Evolutionary conservation across 768 basidiomycete species (phyloP).

Genomic region (Lactarius trivialis): DNA sequence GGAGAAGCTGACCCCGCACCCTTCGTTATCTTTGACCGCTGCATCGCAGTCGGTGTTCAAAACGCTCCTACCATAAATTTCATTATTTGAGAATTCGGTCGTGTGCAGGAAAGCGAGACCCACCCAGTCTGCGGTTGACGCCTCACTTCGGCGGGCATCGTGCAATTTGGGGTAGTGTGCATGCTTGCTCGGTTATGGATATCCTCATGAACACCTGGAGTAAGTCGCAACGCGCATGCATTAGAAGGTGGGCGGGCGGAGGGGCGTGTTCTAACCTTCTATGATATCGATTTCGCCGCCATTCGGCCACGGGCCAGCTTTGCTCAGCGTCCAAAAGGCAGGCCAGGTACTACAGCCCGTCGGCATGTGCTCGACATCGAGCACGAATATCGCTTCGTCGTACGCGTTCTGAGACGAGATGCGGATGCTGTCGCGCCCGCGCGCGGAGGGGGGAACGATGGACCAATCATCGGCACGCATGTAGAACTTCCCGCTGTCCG

Average conservation of each 20-base stretch:
- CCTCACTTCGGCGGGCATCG: slow-evolving; percentile 30
- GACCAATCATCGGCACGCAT: slow-evolving; percentile 49
- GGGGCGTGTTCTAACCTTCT: slow-evolving; percentile 36
- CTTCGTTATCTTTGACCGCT: slow-evolving; percentile 47
- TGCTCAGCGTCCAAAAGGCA: slow-evolving; percentile 54
- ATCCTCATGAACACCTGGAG: slow-evolving; percentile 43
- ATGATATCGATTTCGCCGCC: slow-evolving; percentile 60
- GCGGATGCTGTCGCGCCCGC: slow-evolving; percentile 53
- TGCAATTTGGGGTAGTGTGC: slow-evolving; percentile 47
- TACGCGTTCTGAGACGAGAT: slow-evolving; percentile 43
- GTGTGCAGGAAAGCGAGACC: slow-evolving; percentile 12
- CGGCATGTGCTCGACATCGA: slow-evolving; percentile 57
- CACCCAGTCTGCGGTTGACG: slow-evolving; percentile 43
- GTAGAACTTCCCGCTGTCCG: slow-evolving; percentile 39
- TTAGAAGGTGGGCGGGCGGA: not conserved
- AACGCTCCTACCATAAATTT: slow-evolving; percentile 29
- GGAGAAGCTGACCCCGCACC: slow-evolving; percentile 48
- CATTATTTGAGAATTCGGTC: not conserved
- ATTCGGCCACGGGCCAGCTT: slow-evolving; percentile 47
- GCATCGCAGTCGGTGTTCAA: slow-evolving; percentile 45
- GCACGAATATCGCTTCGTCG: slow-evolving; percentile 40
- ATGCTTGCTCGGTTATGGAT: slow-evolving; percentile 44
- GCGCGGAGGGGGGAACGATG: slow-evolving; percentile 32
- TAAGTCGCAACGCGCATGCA: not conserved
- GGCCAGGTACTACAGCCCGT: slow-evolving; percentile 56